These are phyloP conservation scores for Suillus discolor DNA, from an alignment of 768 basidiomycete genomes.

Conservation along the genomic window DNA sequence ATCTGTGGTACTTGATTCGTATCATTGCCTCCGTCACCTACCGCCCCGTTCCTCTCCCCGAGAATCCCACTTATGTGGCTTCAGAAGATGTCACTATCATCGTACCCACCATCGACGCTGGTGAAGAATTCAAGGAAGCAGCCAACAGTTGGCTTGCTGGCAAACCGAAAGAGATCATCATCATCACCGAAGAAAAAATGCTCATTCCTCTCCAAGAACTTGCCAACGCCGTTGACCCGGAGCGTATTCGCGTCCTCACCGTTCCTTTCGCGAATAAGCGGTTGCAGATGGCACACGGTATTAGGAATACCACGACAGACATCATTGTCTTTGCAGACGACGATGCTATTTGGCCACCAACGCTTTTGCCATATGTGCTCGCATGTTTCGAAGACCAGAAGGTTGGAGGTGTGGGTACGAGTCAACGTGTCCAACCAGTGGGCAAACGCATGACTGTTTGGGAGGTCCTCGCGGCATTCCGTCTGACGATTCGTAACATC, in stretches of 20 bases:
- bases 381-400: slow-evolving; percentile 96
- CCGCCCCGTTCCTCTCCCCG: slow-evolving; percentile 86
- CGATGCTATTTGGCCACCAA: slow-evolving; percentile 95
- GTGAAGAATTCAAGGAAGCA: slow-evolving; percentile 93
- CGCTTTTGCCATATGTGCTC: slow-evolving; percentile 83
- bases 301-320: slow-evolving; percentile 87
- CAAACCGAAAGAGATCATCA: slow-evolving; percentile 83
- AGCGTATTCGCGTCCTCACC: slow-evolving; percentile 82
- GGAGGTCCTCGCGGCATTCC: slow-evolving; percentile 94
- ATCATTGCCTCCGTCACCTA: slow-evolving; percentile 77
- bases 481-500: slow-evolving; percentile 91
- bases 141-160: slow-evolving; percentile 92
- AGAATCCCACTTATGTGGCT: slow-evolving; percentile 88
- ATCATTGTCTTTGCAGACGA: slow-evolving; percentile 96
- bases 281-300: slow-evolving; percentile 92
- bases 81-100: slow-evolving; percentile 95
- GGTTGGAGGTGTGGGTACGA: slow-evolving; percentile 90
- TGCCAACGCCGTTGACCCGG: slow-evolving; percentile 83
- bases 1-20: slow-evolving; percentile 91
- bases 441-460: slow-evolving; percentile 86
- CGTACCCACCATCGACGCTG: slow-evolving; percentile 94
- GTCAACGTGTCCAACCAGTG: slow-evolving; percentile 83
- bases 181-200: slow-evolving; percentile 88
- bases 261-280: slow-evolving; percentile 95
- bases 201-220: slow-evolving; percentile 85